Conservation (phyloP, 1,284 basidiomycete species). For the Meira miltonrushii region DNA sequence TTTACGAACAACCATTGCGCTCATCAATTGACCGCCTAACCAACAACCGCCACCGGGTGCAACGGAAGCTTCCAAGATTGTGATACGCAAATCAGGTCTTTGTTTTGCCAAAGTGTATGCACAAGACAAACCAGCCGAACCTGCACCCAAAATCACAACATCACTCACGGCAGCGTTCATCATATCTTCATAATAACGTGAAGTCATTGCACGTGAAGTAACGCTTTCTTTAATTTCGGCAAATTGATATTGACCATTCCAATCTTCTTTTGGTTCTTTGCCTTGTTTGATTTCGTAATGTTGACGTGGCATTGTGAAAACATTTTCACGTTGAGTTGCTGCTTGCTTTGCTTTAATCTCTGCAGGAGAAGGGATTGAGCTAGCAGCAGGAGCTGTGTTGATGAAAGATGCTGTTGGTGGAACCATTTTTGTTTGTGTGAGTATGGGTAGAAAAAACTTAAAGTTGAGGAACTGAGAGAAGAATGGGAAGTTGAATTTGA, state of each 20-base stretch:
- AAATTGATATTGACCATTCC: constrained; percentile 36
- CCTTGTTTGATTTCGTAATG: constrained; percentile 40
- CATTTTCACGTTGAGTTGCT: constrained; percentile 14
- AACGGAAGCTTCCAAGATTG: constrained; percentile 75
- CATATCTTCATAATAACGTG: constrained; percentile 44
- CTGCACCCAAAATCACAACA: constrained; percentile 73
- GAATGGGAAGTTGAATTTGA: background rate
- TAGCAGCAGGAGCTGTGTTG: constrained; percentile 8
- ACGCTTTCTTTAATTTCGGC: constrained; percentile 48
- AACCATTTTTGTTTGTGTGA: constrained; percentile 21
- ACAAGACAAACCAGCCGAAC: constrained; percentile 72
- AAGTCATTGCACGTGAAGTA: constrained; percentile 46
- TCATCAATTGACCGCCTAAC: constrained; percentile 75
- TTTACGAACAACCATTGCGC: constrained; percentile 78
- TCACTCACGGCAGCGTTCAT: constrained; percentile 62
- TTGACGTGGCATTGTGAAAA: constrained; percentile 8
- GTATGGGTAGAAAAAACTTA: background rate
- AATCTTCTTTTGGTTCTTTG: constrained; percentile 44
- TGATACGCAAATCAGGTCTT: constrained; percentile 71
- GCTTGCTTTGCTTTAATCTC: constrained; percentile 22
- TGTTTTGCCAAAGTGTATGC: constrained; percentile 65
- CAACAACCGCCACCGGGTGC: constrained; percentile 62
- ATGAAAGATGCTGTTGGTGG: constrained; percentile 37
- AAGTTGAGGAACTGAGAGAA: background rate
- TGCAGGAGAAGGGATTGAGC: constrained; percentile 5